Evolutionary conservation across 176 grass and related monocot species (phyloP).

Genomic region (Oropetium thomaeum): DNA sequence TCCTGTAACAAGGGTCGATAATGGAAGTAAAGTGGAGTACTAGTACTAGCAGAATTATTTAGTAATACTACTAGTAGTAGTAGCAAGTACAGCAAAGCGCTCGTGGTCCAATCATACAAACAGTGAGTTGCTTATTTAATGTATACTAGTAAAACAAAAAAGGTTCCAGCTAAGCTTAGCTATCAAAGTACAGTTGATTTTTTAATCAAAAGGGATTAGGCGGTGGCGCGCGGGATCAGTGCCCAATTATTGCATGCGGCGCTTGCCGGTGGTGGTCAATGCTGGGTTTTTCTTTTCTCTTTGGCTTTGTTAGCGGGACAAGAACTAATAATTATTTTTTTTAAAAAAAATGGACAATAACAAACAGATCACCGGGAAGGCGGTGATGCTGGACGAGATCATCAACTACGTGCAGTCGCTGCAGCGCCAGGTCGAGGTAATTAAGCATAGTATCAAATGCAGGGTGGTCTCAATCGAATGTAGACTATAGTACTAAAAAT

Average conservation of each 20-base stretch:
- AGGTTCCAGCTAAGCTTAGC: background rate
- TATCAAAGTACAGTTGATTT: background rate
- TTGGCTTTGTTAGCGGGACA: background rate
- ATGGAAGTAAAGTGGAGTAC: background rate
- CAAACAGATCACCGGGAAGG: constrained; percentile 63
- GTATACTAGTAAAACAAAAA: background rate
- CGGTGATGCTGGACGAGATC: constrained; percentile 81
- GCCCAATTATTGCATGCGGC: constrained; percentile 40
- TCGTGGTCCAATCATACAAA: constrained; percentile 13
- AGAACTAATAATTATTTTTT: background rate
- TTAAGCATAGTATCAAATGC: background rate
- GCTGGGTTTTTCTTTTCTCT: background rate
- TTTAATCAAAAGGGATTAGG: background rate
- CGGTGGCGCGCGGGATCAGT: constrained; percentile 8
- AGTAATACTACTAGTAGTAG: background rate
- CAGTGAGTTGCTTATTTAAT: background rate
- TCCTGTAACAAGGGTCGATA: background rate
- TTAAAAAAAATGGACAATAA: too few species aligned
- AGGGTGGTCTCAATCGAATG: too few species aligned
- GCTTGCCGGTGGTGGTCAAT: constrained; percentile 25
- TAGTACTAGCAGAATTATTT: background rate
- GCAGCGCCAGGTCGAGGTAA: constrained; percentile 73
- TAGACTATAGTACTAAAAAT: too few species aligned
- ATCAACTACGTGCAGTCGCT: constrained; percentile 81
- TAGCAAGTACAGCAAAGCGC: background rate